A percentile compares a stretch with the other conserved stretches of the same genome.
Evolutionary conservation across 257 asterid genomes (phyloP).

Genomic region (Anisodus tanguticus): DNA sequence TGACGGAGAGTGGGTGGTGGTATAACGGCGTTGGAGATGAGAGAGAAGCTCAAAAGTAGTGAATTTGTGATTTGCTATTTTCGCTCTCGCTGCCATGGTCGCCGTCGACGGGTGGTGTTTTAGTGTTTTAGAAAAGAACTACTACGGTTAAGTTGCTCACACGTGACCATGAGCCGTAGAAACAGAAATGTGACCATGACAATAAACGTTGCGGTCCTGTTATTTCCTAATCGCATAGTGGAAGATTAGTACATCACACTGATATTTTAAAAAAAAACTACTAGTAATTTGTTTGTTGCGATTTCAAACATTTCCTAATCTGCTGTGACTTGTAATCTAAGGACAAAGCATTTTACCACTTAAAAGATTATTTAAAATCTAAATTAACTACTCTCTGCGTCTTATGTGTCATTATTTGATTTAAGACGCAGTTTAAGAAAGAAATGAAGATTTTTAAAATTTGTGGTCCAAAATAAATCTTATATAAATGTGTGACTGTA

Average conservation of each 20-base stretch:
- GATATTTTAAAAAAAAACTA: too few relatives aligned
- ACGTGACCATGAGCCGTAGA: too few relatives aligned
- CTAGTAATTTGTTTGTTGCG: background rate
- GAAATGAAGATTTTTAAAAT: too few relatives aligned
- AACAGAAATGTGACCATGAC: too few relatives aligned
- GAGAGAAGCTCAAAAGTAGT: slow-evolving; percentile 26
- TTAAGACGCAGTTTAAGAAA: background rate
- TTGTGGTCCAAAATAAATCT: background rate
- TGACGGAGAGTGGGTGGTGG: slow-evolving; percentile 28
- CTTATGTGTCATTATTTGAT: background rate
- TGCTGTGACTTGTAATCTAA: background rate
- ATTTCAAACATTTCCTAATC: background rate
- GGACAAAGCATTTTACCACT: background rate
- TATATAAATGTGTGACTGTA: background rate
- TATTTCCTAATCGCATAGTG: too few relatives aligned
- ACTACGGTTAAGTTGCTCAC: too few relatives aligned
- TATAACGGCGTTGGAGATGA: slow-evolving; percentile 26
- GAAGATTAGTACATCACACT: too few relatives aligned
- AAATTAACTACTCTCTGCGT: background rate
- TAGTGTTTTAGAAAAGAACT: background rate
- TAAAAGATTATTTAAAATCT: background rate
- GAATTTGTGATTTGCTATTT: background rate
- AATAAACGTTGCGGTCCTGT: too few relatives aligned
- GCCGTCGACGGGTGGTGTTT: background rate
- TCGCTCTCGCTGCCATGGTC: background rate